Conservation (phyloP, 2,329 filamentous ascomycete species). For the Colletotrichum gigasporum region DNA sequence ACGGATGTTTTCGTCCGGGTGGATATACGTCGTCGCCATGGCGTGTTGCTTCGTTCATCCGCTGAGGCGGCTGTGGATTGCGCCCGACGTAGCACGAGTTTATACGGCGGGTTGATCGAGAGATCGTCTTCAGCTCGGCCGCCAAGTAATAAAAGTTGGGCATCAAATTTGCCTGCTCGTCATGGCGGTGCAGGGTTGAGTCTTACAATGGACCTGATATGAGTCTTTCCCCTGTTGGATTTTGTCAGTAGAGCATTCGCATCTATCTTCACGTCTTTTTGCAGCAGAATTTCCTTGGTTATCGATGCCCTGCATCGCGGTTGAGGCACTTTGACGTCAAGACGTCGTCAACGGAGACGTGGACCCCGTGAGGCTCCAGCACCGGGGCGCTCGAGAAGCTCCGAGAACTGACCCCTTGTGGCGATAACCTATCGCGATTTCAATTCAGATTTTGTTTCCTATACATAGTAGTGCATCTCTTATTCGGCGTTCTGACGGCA, state of each 20-base stretch:
- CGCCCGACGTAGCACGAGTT: neutral
- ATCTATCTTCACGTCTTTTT: neutral
- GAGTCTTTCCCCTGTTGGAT: neutral
- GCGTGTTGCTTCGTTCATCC: neutral
- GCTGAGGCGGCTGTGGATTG: neutral
- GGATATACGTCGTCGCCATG: neutral
- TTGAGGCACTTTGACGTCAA: constrained; percentile 8
- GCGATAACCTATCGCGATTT: no score
- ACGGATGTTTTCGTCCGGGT: constrained; percentile 17
- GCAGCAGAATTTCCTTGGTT: neutral
- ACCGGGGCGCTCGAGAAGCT: neutral
- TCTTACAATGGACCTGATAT: neutral
- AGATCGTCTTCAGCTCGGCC: neutral
- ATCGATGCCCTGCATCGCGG: neutral
- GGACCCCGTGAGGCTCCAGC: neutral
- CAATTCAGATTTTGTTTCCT: no score
- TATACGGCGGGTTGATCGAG: constrained; percentile 9
- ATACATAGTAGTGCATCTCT: no score
- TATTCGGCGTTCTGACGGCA: no score
- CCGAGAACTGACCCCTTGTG: neutral
- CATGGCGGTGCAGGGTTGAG: neutral
- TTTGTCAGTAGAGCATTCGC: neutral
- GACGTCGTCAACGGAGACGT: neutral
- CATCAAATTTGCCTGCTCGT: neutral
- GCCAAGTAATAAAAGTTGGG: neutral